Evolutionary conservation across 768 basidiomycete genomes (phyloP), one percentile per base, ranked within the genome.

Genomic region (Serendipita sp.): DNA sequence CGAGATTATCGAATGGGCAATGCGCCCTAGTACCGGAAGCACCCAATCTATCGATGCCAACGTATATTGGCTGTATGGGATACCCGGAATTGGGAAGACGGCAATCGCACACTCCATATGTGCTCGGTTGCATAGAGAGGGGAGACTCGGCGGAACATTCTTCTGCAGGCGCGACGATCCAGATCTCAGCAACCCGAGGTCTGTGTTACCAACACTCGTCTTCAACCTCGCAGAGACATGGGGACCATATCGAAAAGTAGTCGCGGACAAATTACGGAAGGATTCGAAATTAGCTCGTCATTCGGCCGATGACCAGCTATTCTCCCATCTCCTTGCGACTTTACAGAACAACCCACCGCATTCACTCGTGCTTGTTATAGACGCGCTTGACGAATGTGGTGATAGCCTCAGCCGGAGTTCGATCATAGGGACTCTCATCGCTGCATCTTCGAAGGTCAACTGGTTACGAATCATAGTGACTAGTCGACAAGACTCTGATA

Each of bases 161-260:
- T 52, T 52, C 31, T 52, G 48, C 48, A 52, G 48, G n/a, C 48
- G 48, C 48, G 48, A 52, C 48, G 48, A 52, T 16, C 48, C 48
- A n/a, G 31, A 5, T 5, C 48, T 52, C 48, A 18, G 48, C 18
- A 16, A 52, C 6, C 48, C 48, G 8, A 52, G n/a, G 48, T 31
- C 6, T 23, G 16, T 52, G 8, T 6, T 52, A 8, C 48, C 48
- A 5, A 52, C 48, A 1, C 31, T 52, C 8, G 16, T 52, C 16
- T 52, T 6, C 48, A 52, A 52, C 8, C 48, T 52, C 8, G 48
- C 48, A 10, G 48, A 18, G 18, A 52, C n/a, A 6, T 52, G 48
- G 48, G 48, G 48, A 1, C 8, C 48, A 52, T 52, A 52, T 31
- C 5, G 48, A 52, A 52, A 10, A 10, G 6, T 52, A n/a, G 48